Percentiles rank a stretch among this genome's conserved stretches.
These are phyloP conservation scores for Pseudonitzschia delicatissima DNA, from an alignment of 108 stramenopile species.

Conservation along the genomic window DNA sequence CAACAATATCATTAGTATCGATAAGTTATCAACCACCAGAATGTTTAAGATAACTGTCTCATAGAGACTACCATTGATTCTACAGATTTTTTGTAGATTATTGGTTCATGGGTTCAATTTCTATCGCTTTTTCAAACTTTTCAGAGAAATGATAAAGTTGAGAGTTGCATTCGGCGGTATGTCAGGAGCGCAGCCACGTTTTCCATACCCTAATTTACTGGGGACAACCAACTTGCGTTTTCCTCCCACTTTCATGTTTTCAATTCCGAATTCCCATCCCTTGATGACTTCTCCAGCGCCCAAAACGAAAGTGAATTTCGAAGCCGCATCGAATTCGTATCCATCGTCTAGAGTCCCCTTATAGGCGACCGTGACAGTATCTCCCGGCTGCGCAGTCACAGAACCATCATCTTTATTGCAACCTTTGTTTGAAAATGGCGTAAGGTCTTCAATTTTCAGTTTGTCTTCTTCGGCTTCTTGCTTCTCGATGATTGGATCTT, in stretches of 20 bases:
- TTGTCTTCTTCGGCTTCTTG: slow-evolving; percentile 22
- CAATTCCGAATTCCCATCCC: slow-evolving; percentile 83
- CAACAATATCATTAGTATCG: too few species aligned
- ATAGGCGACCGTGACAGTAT: slow-evolving; percentile 73
- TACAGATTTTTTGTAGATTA: too few species aligned
- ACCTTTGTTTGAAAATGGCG: slow-evolving; percentile 1
- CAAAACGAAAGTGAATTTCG: slow-evolving; percentile 62
- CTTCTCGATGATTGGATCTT: slow-evolving; percentile 28
- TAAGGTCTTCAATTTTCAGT: slow-evolving; percentile 48
- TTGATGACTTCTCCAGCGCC: slow-evolving; percentile 88
- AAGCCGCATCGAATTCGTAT: slow-evolving; percentile 60
- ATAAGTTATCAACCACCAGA: too few species aligned
- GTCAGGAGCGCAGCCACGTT: slow-evolving; percentile 73
- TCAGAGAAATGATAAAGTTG: slow-evolving; percentile 66
- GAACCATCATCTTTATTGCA: slow-evolving; percentile 19
- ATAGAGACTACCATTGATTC: too few species aligned
- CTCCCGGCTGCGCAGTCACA: slow-evolving; percentile 43
- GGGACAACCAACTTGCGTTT: slow-evolving; percentile 84
- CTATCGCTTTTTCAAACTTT: background rate
- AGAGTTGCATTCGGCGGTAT: slow-evolving; percentile 85
- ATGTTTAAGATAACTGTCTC: too few species aligned
- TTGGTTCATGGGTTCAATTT: too few species aligned
- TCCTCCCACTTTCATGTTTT: slow-evolving; percentile 86
- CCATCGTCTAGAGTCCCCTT: slow-evolving; percentile 72
- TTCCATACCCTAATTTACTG: slow-evolving; percentile 86